These are phyloP conservation scores for Saccharomycopsis sp. DNA, from an alignment of 805 yeast genomes.

Conservation along the genomic window DNA sequence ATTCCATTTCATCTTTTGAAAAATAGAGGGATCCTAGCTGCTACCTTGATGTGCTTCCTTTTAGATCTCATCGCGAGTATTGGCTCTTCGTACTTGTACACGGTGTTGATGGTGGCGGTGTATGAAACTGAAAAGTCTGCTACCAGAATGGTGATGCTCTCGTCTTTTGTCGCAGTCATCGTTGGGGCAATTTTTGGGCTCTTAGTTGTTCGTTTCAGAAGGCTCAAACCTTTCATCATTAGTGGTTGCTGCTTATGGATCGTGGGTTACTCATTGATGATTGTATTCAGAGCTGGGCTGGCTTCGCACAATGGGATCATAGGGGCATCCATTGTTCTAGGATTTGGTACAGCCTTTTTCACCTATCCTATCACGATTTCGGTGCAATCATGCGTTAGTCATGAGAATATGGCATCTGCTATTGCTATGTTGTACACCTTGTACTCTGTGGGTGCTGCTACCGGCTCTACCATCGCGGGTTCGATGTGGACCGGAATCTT, in stretches of 20 bases:
- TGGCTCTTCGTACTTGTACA: constrained; percentile 61
- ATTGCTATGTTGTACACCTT: constrained; percentile 48
- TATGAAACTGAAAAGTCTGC: constrained; percentile 52
- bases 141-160: constrained; percentile 52
- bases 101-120: constrained; percentile 58
- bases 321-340: constrained; percentile 54
- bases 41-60: constrained; percentile 49
- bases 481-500: constrained; percentile 62
- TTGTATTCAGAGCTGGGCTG: constrained; percentile 45
- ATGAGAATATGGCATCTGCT: constrained; percentile 55
- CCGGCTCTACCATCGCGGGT: constrained; percentile 57
- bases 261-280: constrained; percentile 50
- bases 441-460: constrained; percentile 54
- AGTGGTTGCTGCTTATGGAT: constrained; percentile 53
- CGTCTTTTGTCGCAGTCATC: constrained; percentile 59
- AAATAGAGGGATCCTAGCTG: constrained; percentile 69
- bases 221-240: constrained; percentile 50
- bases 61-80: constrained; percentile 56
- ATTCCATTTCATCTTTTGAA: constrained; percentile 48
- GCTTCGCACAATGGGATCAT: constrained; percentile 47
- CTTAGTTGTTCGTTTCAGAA: constrained; percentile 39
- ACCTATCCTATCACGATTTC: constrained; percentile 56
- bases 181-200: constrained; percentile 53
- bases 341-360: constrained; percentile 69
- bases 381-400: constrained; percentile 48